Evolutionary conservation across 768 basidiomycete genomes (phyloP).

Genomic region (Suillus placidus): DNA sequence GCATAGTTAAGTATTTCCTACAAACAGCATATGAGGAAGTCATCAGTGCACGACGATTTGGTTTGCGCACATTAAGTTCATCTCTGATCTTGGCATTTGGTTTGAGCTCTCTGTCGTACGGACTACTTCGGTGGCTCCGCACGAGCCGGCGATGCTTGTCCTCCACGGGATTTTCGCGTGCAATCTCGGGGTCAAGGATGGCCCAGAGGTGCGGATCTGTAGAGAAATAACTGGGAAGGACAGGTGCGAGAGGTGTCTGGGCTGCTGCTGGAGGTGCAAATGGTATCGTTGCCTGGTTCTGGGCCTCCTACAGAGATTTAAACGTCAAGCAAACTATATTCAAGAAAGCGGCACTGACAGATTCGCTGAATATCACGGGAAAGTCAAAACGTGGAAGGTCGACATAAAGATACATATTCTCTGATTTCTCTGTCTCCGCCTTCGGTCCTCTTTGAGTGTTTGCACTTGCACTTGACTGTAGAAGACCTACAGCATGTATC

Average conservation of each 20-base stretch:
- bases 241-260: slow-evolving; percentile 42
- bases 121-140: slow-evolving; percentile 92
- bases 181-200: slow-evolving; percentile 87
- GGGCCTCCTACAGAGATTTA: slow-evolving; percentile 40
- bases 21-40: background rate
- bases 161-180: slow-evolving; percentile 94
- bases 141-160: slow-evolving; percentile 95
- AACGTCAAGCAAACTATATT: background rate
- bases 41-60: background rate
- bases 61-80: slow-evolving; percentile 73
- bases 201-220: slow-evolving; percentile 81
- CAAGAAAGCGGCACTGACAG: slow-evolving; percentile 47
- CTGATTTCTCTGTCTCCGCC: slow-evolving; percentile 90
- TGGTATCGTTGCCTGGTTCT: slow-evolving; percentile 43
- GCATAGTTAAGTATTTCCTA: slow-evolving; percentile 91
- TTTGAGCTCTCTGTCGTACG: slow-evolving; percentile 93
- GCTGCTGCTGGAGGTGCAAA: slow-evolving; percentile 42
- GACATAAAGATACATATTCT: slow-evolving; percentile 94
- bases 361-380: slow-evolving; percentile 93
- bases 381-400: slow-evolving; percentile 97
- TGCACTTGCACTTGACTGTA: background rate
- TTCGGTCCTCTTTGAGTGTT: slow-evolving; percentile 31
- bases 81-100: slow-evolving; percentile 96
- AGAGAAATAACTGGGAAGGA: slow-evolving; percentile 53
- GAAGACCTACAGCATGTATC: slow-evolving; percentile 75